These are phyloP conservation scores for Boletus vinaceobasis DNA, from an alignment of 768 basidiomycete species.

Conservation along the genomic window DNA sequence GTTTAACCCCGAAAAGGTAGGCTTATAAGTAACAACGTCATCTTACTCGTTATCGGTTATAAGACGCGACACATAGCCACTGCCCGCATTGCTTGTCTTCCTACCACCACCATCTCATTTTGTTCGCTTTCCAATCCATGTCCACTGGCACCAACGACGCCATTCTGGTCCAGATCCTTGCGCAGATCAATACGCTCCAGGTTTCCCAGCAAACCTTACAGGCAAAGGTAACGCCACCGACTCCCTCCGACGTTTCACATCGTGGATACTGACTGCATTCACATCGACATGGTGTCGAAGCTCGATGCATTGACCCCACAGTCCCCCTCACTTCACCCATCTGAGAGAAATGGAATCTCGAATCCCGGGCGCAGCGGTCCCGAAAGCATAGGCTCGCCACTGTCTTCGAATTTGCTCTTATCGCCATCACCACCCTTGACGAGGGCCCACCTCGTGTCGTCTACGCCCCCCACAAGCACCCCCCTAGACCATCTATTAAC, in stretches of 20 bases:
- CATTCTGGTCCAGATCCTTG: conserved; percentile 67
- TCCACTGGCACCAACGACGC: conserved; percentile 42
- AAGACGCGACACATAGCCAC: neutral
- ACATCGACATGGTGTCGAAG: conserved; percentile 30
- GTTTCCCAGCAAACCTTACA: conserved; percentile 74
- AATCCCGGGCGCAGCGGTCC: conserved; percentile 23
- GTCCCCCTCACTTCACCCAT: conserved; percentile 27
- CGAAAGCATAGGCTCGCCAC: conserved; percentile 20
- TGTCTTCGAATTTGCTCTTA: conserved; percentile 23
- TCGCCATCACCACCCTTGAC: conserved; percentile 27
- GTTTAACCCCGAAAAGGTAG: neutral
- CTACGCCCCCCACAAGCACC: conserved; percentile 23
- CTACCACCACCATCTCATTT: conserved; percentile 10
- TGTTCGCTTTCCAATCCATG: conserved; percentile 15
- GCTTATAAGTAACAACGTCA: neutral
- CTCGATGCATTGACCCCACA: conserved; percentile 43
- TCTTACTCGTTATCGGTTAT: neutral
- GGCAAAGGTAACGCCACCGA: conserved; percentile 56
- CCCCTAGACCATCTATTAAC: conserved; percentile 15
- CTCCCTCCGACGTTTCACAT: neutral
- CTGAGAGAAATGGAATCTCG: conserved; percentile 22
- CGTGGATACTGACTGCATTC: neutral
- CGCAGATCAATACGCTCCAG: conserved; percentile 67
- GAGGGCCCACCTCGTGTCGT: conserved; percentile 27
- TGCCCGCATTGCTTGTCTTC: conserved; percentile 4